Base-by-base conservation (phyloP, 2,329 filamentous ascomycete genomes). In the Aspergillus fijiensis region DNA sequence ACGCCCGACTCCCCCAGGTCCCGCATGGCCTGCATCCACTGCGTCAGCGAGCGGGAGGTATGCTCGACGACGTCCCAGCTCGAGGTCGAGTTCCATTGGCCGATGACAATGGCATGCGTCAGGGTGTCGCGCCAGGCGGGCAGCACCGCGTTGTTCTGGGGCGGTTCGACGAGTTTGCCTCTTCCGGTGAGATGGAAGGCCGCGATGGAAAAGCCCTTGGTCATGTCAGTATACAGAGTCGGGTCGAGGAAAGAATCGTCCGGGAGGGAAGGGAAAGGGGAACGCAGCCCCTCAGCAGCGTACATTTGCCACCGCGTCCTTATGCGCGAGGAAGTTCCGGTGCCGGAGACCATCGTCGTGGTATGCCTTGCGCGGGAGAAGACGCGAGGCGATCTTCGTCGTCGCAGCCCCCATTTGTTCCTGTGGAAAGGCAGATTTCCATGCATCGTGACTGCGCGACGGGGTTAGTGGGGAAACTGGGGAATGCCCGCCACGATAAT, bases 101-200 rank as follows among this genome's bases (percentile, higher is more conserved):
- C 48, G 4, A 67, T 64, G 21, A 73, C 67, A 27, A 71, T 70
- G 47, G 77, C 67, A 50, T 81, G 78, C 2, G 76, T 69, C 5
- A 78, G 74, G 10, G 75, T 73, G 62, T 79, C 79, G 52, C 79
- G 74, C 62, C 75, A 80, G 35, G 77, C 75, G 0, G 76, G 77
- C 5, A 80, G 57, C 12, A 67, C 59, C 2, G 64, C 31, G 48
- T 23, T 64, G 55, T 66, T 52, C 11, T 35, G 61, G n/a, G 63
- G 66, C 11, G 65, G 62, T 4, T 53, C 9, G 19, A 65, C 61
- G 7, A 63, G 61, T 5, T 51, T 67, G 10, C 67, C 67, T 7
- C 59, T 68, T 12, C 67, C 66, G 0, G 59, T 63, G 14, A 69
- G 55, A 49, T 69, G 67, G 57, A 68, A 68, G 16, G 66, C 67